Base-by-base conservation (phyloP, 257 asterid species). In the Galeopsis tetrahit region DNA sequence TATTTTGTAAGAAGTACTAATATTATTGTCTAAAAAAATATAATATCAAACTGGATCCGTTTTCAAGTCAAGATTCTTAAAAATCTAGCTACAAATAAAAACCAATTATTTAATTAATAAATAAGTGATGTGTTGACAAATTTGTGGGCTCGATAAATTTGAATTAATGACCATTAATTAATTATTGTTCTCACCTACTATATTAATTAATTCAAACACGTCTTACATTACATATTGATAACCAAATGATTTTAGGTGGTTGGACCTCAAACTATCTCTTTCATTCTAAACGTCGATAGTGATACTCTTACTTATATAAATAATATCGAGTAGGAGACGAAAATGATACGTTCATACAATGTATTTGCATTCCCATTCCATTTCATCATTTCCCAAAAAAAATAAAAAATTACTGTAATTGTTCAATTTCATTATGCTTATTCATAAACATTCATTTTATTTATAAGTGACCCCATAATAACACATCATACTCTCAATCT, bases 21-120 rank as follows among this genome's bases (percentile, higher is more conserved):
- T 21, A 21, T 21, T 21, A 21, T 21, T 21, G 28, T 21, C 28
- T 21, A 21, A 21, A 21, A 21, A 21, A 21, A 21, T 21, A 21
- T 21, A 21, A 21, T 21, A 55, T 21, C 66, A 38, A 63, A 63
- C 40, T 39, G 58, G n/a, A 9, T 9, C 21, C 46, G 13, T 63
- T 8, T 40, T 1, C 69, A 31, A 43, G 67, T 1, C 69, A 31
- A 43, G 67, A 65, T 66, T 42, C 68, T 14, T 56, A 14, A 17
- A 53, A 14, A 21, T 21, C 28, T 21, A 21, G 28, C 34, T 53
- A 52, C 59, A 15, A n/a, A 73, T 55, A 21, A 68, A 32, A 38
- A 17, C 14, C 11, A 51, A 51, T 59, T 57, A 66, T 69, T 69
- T 66, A 21, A 21, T 21, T 21, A 21, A 21, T 21, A 21, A 21